A percentile compares a stretch with the other conserved stretches of the same genome.
phyloP scores from a whole-genome alignment of 2,329 filamentous ascomycete species.

The Metarhizium sp. region DNA sequence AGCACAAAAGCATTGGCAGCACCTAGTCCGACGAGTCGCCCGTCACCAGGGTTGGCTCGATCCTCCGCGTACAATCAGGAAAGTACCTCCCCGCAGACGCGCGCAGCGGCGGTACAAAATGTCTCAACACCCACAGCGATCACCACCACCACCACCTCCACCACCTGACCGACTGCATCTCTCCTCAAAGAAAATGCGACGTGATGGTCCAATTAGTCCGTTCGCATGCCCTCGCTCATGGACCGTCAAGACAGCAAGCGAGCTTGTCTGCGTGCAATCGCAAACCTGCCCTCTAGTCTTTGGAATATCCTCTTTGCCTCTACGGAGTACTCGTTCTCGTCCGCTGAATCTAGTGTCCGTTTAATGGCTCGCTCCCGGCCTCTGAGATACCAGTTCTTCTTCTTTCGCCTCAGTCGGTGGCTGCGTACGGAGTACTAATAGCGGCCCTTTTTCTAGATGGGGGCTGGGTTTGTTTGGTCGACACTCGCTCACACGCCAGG shows the following conservation, averaged over 20 bases:
- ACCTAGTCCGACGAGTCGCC: too few relatives aligned
- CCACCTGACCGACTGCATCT: conserved; percentile 8
- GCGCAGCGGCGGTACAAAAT: neutral
- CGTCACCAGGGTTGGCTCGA: too few relatives aligned
- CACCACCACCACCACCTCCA: neutral
- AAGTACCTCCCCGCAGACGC: neutral
- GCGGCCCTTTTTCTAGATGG: neutral
- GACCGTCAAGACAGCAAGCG: neutral
- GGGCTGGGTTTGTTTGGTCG: neutral
- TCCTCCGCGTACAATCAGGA: too few relatives aligned
- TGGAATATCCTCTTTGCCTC: neutral
- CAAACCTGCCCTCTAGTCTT: neutral
- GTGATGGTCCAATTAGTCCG: conserved; percentile 7
- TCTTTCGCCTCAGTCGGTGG: neutral
- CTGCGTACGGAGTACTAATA: neutral
- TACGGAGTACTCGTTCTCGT: neutral
- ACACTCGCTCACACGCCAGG: neutral
- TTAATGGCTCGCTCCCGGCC: neutral
- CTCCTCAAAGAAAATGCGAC: conserved; percentile 6
- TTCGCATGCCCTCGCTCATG: conserved; percentile 1
- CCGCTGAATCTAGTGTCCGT: neutral
- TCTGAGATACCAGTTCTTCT: neutral
- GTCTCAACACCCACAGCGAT: neutral
- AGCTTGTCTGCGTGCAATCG: neutral
- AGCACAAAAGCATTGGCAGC: neutral